phyloP scores from a whole-genome alignment of 129 eudicot species.

The Apium graveolens region DNA sequence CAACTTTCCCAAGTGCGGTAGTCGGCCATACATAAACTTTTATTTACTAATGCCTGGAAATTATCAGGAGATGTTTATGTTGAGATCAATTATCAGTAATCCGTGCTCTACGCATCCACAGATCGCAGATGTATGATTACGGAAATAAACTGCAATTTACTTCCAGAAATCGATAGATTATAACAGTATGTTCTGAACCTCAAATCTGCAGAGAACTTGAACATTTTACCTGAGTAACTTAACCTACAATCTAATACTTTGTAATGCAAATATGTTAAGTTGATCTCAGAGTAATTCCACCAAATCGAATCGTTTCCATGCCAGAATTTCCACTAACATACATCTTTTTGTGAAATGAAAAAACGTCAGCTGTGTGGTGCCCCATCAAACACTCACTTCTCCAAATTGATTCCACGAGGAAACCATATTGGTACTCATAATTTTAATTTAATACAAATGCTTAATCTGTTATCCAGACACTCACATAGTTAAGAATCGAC shows the following conservation, averaged over 20 bases:
- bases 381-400: constrained; percentile 12
- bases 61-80: not conserved
- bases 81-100: not conserved
- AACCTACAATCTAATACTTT: no score
- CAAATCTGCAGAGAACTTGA: not conserved
- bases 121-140: no score
- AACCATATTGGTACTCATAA: constrained; percentile 17
- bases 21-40: not conserved
- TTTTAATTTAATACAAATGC: constrained; percentile 9
- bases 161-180: not conserved
- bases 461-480: constrained; percentile 3
- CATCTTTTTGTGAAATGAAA: not conserved
- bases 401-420: constrained; percentile 39
- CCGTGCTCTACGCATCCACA: no score
- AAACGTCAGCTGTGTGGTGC: not conserved
- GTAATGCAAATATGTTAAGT: not conserved
- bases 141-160: not conserved
- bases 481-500: not conserved
- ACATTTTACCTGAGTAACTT: not conserved
- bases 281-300: not conserved
- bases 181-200: not conserved
- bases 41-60: not conserved
- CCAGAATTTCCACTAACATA: not conserved
- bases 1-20: not conserved
- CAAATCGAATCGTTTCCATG: not conserved